These are phyloP conservation scores for Grifola frondosa DNA, from an alignment of 1,284 basidiomycete species.

Conservation along the genomic window DNA sequence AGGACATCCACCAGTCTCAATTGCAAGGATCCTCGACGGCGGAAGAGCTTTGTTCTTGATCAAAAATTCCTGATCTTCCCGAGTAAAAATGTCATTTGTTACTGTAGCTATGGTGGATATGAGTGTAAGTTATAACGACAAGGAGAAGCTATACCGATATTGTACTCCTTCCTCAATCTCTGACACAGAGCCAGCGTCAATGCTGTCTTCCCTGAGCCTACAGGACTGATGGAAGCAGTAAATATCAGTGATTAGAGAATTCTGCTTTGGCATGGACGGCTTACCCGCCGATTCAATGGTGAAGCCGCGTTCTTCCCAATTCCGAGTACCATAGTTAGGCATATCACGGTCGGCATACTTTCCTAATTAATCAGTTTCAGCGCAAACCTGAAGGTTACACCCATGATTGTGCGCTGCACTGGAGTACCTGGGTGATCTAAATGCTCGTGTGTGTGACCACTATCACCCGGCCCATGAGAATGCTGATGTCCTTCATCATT, in stretches of 20 bases:
- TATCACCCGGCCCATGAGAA: conserved; percentile 60
- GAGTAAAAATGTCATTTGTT: conserved; percentile 97
- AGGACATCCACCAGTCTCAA: conserved; percentile 96
- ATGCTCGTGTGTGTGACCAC: conserved; percentile 91
- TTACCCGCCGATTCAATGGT: conserved; percentile 95
- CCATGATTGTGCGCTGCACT: conserved; percentile 14
- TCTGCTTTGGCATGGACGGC: conserved; percentile 23
- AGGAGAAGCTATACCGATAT: conserved; percentile 73
- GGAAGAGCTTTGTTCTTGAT: conserved; percentile 91
- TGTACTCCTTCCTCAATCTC: conserved; percentile 78
- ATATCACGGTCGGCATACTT: conserved; percentile 92
- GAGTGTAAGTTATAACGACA: not conserved
- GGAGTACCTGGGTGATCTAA: conserved; percentile 78
- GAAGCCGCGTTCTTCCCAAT: conserved; percentile 93
- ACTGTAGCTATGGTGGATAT: conserved; percentile 67
- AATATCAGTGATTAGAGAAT: not conserved
- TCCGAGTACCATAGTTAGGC: conserved; percentile 82
- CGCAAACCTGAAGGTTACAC: not conserved
- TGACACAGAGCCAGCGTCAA: conserved; percentile 92
- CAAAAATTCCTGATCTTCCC: conserved; percentile 97
- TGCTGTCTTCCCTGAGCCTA: conserved; percentile 97
- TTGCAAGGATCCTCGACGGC: conserved; percentile 85
- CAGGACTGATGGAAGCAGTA: conserved; percentile 59
- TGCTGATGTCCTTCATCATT: conserved; percentile 40
- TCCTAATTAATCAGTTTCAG: conserved; percentile 44